Conservation (phyloP, 768 basidiomycete genomes). For the Boletus vinaceobasis region DNA sequence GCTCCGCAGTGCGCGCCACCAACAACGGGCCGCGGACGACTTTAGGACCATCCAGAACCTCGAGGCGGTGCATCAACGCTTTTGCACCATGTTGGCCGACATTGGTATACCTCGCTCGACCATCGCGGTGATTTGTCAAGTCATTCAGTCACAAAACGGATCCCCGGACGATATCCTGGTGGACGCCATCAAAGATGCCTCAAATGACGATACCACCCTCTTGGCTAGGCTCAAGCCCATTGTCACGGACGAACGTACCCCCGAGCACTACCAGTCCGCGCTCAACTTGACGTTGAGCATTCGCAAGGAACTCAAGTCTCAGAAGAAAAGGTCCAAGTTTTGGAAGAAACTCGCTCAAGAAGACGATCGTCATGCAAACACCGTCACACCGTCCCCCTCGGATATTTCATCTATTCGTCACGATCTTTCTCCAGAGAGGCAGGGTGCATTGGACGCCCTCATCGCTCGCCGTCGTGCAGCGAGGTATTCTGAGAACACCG, state of each 20-base stretch:
- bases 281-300: conserved; percentile 43
- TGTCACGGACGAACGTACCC: conserved; percentile 34
- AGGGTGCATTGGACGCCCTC: conserved; percentile 39
- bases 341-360: conserved; percentile 44
- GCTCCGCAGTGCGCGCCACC: conserved; percentile 24
- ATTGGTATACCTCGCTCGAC: conserved; percentile 26
- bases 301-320: conserved; percentile 42
- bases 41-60: conserved; percentile 27
- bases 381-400: conserved; percentile 31
- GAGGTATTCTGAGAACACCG: conserved; percentile 9
- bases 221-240: conserved; percentile 42
- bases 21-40: conserved; percentile 23
- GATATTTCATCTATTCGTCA: conserved; percentile 29
- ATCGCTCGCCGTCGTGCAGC: conserved; percentile 22
- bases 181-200: conserved; percentile 42
- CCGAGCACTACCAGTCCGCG: conserved; percentile 44
- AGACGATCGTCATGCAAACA: conserved; percentile 18
- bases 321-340: conserved; percentile 43
- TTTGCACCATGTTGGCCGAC: conserved; percentile 23
- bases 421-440: conserved; percentile 23
- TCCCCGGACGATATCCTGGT: conserved; percentile 41
- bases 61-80: conserved; percentile 22
- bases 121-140: conserved; percentile 21
- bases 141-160: conserved; percentile 27
- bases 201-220: conserved; percentile 35